Evolutionary conservation across 805 yeast species (phyloP), one percentile per base, ranked within the genome.

Genomic region (Gaillardinia entomophila): DNA sequence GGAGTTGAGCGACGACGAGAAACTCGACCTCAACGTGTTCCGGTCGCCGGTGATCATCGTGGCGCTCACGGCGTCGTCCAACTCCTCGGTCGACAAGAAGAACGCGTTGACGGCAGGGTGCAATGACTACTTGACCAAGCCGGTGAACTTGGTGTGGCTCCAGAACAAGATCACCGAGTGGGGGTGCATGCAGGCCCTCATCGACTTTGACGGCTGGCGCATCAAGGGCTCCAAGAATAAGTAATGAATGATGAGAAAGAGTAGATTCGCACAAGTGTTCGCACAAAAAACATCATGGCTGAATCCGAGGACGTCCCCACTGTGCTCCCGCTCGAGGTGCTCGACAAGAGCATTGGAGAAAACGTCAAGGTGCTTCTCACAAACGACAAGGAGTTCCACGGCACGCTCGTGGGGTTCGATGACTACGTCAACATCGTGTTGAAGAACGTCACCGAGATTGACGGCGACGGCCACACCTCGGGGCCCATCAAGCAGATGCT

Each of bases 121-220:
- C 60, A 92, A 92, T 51, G 99, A 92, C 57, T 92, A 82, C 61
- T 62, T 92, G 45, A 92, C 97, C 7, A 92, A 92, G 46, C 99
- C 99, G 0, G 97, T 92, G 6, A 90, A 88, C 46, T 66, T 90
- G 45, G 85, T 78, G 30, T 92, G 99, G 99, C 66, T 92, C 29
- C 85, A 88, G 48, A 86, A 85, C 51, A 92, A 92, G 59, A 84
- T 92, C 32, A 82, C 88, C 1, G 97, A 90, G 57, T 92, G 97
- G 97, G 97, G 98, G 1, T 90, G 97, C 57, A 90, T 90, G 97
- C 98, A 90, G 60, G 97, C 97, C 1, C 63, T 90, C 31, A 89
- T 90, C 54, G 95, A 90, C 58, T 90, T 83, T 56, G 96, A 92
- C 53, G 90, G 94, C 24, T 92, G 97, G 94, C 41, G 38, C 16